These are phyloP conservation scores for Luzula sylvatica DNA, from an alignment of 176 grass and related monocot genomes.

Conservation along the genomic window DNA sequence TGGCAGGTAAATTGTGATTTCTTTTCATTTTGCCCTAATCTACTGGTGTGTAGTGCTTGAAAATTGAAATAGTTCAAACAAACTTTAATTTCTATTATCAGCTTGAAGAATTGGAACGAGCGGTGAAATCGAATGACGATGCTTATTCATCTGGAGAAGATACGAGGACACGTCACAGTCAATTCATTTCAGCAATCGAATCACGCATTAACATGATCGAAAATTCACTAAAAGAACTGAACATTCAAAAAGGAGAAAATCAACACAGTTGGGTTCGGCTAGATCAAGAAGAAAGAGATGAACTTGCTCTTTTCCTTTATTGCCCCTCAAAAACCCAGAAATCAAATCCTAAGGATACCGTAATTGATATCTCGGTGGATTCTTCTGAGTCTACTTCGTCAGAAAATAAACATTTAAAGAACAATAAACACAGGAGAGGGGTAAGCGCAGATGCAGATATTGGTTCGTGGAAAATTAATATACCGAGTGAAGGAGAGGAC, in stretches of 20 bases:
- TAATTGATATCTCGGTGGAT: slow-evolving; percentile 41
- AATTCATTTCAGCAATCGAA: slow-evolving; percentile 57
- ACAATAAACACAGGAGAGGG: slow-evolving; percentile 39
- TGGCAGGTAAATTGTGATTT: slow-evolving; percentile 47
- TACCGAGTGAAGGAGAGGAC: slow-evolving; percentile 48
- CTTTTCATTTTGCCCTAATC: background rate
- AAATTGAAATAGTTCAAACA: background rate
- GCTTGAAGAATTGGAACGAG: slow-evolving; percentile 73
- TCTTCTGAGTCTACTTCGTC: slow-evolving; percentile 36
- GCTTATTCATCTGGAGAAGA: slow-evolving; percentile 44
- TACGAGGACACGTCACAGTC: slow-evolving; percentile 47
- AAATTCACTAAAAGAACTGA: slow-evolving; percentile 51
- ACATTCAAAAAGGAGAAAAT: slow-evolving; percentile 26
- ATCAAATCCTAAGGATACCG: slow-evolving; percentile 34
- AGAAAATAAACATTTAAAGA: slow-evolving; percentile 25
- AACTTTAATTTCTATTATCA: slow-evolving; percentile 15
- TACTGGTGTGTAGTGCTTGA: background rate
- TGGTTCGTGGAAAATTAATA: slow-evolving; percentile 46
- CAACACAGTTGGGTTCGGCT: slow-evolving; percentile 54
- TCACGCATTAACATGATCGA: slow-evolving; percentile 57
- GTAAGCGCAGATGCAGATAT: slow-evolving; percentile 69
- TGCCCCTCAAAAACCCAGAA: slow-evolving; percentile 27
- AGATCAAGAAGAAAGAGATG: slow-evolving; percentile 56
- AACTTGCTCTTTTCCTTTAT: slow-evolving; percentile 67
- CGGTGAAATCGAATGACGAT: slow-evolving; percentile 42